Base-by-base conservation (phyloP, 2,329 filamentous ascomycete genomes). In the Harringtonia aguacate region DNA sequence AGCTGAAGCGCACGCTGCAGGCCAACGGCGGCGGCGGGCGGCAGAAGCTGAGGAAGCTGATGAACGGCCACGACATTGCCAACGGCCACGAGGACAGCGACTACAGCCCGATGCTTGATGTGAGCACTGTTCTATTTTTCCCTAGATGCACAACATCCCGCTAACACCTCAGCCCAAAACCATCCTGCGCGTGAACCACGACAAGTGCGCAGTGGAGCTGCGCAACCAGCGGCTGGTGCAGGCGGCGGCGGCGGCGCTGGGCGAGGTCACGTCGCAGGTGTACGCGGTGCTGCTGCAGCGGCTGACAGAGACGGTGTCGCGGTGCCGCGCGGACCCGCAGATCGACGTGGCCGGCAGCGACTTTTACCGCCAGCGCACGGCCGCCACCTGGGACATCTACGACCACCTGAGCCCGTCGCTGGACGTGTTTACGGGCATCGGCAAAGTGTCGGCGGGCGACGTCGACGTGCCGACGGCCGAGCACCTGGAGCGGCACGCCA, bases 171-270 rank as follows among this genome's bases (percentile, higher is more conserved):
- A 94, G 81, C 74, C 78, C 40, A 75, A 84, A 46, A 69, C 88
- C 50, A 72, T 89, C 30, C 69, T 97, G 39, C 78, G 82, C 24
- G 70, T 95, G 44, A 95, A 95, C 58, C 82, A 86, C 55, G 83
- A 89, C 45, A 94, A 90, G 60, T 86, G 87, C 47, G 69, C 82
- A 8, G 85, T 95, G 10, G 80, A 85, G 40, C 70, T 95, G 50
- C 85, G 90, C 45, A 95, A 87, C 54, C 75, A 81, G 50, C 77
- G 79, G 18, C 77, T 97, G 3, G 77, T 82, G 42, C 71, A 79
- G n/a, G 75, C 88, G 45, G 86, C 80, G 1, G 72, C 79, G 41
- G 77, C 84, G 43, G 70, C 75, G 28, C 73, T 92, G 18, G 85
- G 88, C 36, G 70, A 79, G 34, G 79, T 75, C 2, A 94, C 89